These are phyloP conservation scores for Fusarium secorum DNA, from an alignment of 2,329 filamentous ascomycete species.

Conservation along the genomic window DNA sequence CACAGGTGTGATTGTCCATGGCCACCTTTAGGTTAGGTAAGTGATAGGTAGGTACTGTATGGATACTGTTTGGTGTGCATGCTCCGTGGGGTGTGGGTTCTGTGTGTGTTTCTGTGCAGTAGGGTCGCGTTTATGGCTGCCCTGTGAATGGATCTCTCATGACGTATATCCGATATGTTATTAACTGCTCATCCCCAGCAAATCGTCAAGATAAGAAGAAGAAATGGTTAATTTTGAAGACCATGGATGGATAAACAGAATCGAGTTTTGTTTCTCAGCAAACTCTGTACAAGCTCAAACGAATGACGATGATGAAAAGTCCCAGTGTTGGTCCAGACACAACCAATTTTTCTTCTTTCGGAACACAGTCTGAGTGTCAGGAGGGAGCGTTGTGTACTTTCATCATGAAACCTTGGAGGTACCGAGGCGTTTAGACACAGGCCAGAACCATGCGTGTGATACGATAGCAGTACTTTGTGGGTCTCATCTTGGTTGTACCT, in stretches of 20 bases:
- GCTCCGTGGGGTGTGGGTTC: not conserved
- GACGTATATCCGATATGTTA: slow-evolving; percentile 26
- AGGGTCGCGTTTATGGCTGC: slow-evolving; percentile 23
- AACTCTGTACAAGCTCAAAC: not conserved
- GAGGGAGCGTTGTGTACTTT: slow-evolving; percentile 9
- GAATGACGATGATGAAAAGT: not conserved
- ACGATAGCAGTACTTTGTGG: slow-evolving; percentile 8
- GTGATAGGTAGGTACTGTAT: not conserved
- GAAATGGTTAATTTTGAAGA: not conserved
- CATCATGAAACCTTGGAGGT: slow-evolving; percentile 1
- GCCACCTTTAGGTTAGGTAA: not conserved
- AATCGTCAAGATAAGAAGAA: not conserved
- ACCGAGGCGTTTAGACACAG: not conserved
- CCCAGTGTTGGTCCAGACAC: slow-evolving; percentile 6
- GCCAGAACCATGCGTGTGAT: not conserved
- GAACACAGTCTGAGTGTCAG: slow-evolving; percentile 2
- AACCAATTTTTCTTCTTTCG: not conserved
- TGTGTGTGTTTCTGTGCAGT: slow-evolving; percentile 26
- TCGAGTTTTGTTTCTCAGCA: not conserved
- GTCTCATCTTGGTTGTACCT: slow-evolving; percentile 6
- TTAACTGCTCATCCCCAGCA: not conserved
- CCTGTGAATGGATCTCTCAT: slow-evolving; percentile 21
- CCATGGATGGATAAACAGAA: not conserved
- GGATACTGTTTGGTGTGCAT: not conserved
- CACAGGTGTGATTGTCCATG: not conserved